Conservation (phyloP, 768 basidiomycete genomes). For the Clitopilus hobsonii region DNA sequence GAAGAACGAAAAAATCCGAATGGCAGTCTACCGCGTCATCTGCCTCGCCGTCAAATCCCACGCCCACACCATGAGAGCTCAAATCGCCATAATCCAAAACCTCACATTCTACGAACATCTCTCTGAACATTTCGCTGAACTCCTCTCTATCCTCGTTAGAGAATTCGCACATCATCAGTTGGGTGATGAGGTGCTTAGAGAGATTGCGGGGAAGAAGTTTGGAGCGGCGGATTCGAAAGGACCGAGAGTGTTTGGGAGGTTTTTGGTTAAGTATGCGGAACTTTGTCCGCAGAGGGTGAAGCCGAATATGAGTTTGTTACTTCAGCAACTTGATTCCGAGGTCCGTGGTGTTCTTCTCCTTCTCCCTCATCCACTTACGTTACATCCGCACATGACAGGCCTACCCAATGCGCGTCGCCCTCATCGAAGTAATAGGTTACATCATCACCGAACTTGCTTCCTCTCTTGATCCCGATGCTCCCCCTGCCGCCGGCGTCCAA, state of each 20-base stretch:
- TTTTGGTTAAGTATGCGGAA: constrained; percentile 79
- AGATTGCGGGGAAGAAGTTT: constrained; percentile 78
- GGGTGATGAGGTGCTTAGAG: constrained; percentile 87
- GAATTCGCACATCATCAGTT: constrained; percentile 89
- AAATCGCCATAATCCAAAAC: constrained; percentile 87
- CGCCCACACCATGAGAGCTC: constrained; percentile 75
- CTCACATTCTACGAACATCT: constrained; percentile 94
- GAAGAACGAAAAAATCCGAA: constrained; percentile 68
- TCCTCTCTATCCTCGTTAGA: constrained; percentile 69
- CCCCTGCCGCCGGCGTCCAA: constrained; percentile 34
- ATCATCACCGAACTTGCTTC: constrained; percentile 79
- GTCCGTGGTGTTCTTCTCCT: constrained; percentile 33
- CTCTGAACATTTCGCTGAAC: constrained; percentile 91
- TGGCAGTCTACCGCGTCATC: constrained; percentile 82
- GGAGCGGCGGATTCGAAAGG: constrained; percentile 82
- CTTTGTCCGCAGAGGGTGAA: constrained; percentile 73
- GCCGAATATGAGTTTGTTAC: constrained; percentile 85
- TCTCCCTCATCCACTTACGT: not conserved
- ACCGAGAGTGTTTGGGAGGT: constrained; percentile 78
- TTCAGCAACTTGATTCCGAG: constrained; percentile 89
- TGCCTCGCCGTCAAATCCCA: constrained; percentile 92
- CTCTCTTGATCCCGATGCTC: constrained; percentile 38
- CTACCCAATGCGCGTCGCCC: constrained; percentile 93
- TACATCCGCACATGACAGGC: constrained; percentile 44
- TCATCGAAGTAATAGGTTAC: constrained; percentile 85